Evolutionary conservation across 768 basidiomycete genomes (phyloP).

Genomic region (Termitomyces sp.): DNA sequence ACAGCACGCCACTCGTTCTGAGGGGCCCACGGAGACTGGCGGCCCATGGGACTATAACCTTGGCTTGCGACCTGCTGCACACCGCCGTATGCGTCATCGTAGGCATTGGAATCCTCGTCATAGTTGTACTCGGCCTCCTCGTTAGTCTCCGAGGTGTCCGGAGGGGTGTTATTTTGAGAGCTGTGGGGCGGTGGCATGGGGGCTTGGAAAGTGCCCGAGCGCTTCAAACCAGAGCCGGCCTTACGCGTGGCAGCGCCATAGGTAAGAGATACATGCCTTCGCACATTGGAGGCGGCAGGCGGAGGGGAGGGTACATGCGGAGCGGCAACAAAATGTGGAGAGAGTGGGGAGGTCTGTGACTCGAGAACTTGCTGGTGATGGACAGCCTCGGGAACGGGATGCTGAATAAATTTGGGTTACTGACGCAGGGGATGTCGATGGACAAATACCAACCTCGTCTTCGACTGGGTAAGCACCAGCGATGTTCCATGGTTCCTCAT

Average conservation of each 20-base stretch:
- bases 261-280: conserved; percentile 76
- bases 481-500: conserved; percentile 84
- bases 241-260: conserved; percentile 58
- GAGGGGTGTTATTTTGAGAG: conserved; percentile 31
- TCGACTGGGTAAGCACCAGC: conserved; percentile 52
- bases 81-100: conserved; percentile 55
- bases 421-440: background rate
- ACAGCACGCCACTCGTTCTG: conserved; percentile 56
- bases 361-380: conserved; percentile 47
- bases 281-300: conserved; percentile 62
- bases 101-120: conserved; percentile 42
- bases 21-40: conserved; percentile 62
- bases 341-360: conserved; percentile 49
- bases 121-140: conserved; percentile 54
- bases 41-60: conserved; percentile 46
- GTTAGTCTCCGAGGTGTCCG: conserved; percentile 30
- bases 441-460: conserved; percentile 49
- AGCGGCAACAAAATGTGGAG: conserved; percentile 50
- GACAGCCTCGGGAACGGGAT: conserved; percentile 19
- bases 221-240: conserved; percentile 52
- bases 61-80: conserved; percentile 29
- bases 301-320: conserved; percentile 62
- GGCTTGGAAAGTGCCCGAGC: conserved; percentile 71
- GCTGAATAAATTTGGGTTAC: conserved; percentile 15
- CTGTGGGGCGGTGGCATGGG: conserved; percentile 29